A percentile compares a stretch with the other conserved stretches of the same genome.
Conservation (phyloP, 257 asterid species). For the Dorcoceras hygrometricum region DNA sequence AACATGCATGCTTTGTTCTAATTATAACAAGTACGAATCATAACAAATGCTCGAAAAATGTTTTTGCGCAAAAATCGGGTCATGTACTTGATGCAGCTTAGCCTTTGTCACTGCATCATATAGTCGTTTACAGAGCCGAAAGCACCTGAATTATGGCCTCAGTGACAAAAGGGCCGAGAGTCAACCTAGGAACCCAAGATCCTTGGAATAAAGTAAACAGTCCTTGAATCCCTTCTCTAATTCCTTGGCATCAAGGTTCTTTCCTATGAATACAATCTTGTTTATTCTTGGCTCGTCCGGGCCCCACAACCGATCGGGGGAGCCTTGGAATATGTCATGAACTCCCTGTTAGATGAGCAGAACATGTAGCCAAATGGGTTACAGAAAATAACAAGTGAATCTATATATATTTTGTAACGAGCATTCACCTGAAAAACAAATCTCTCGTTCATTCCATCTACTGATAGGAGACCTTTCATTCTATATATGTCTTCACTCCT, state of each 20-base stretch:
- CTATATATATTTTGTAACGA: not conserved
- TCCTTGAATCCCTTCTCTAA: slow-evolving; percentile 84
- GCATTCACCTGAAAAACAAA: slow-evolving; percentile 85
- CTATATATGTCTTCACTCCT: slow-evolving; percentile 91
- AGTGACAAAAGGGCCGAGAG: not conserved
- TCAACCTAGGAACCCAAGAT: not conserved
- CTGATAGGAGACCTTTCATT: slow-evolving; percentile 93
- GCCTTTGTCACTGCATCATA: not conserved
- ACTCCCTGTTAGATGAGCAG: slow-evolving; percentile 56
- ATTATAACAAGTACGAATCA: too few species aligned
- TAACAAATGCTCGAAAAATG: too few species aligned
- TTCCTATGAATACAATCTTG: slow-evolving; percentile 96
- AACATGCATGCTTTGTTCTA: not conserved
- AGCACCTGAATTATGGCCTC: not conserved
- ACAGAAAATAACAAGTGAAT: not conserved
- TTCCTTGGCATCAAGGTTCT: slow-evolving; percentile 67
- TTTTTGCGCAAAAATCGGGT: not conserved
- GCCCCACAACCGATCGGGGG: slow-evolving; percentile 87
- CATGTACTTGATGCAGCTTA: not conserved
- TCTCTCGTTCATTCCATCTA: slow-evolving; percentile 88
- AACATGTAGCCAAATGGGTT: not conserved
- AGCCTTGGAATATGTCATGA: slow-evolving; percentile 95
- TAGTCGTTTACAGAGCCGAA: not conserved
- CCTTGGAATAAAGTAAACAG: slow-evolving; percentile 38
- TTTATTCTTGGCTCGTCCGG: slow-evolving; percentile 67